A percentile compares a stretch with the other conserved stretches of the same genome.
These are phyloP conservation scores for Mallotus japonicus DNA, from an alignment of 441 rosid species.

Conservation along the genomic window DNA sequence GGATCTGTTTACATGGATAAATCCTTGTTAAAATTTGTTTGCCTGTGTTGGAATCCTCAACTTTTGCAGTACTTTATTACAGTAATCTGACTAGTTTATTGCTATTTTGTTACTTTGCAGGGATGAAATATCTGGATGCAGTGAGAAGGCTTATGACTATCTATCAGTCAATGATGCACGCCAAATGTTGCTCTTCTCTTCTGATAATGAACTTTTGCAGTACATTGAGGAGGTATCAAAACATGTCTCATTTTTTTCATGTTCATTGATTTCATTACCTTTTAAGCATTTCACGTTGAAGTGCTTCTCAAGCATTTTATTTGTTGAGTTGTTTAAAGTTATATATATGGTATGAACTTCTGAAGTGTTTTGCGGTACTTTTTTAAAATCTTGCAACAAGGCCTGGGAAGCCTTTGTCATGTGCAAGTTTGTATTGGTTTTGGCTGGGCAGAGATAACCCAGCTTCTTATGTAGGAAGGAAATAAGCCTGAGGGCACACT, in stretches of 20 bases:
- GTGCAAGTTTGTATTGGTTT: not conserved
- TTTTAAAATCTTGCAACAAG: not conserved
- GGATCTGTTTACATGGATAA: not conserved
- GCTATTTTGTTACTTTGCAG: conserved; percentile 32
- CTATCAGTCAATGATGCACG: conserved; percentile 68
- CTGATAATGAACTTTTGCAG: conserved; percentile 66
- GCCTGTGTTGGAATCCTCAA: not conserved
- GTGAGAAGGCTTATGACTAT: conserved; percentile 94
- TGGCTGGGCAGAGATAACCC: not conserved
- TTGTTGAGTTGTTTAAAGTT: not conserved
- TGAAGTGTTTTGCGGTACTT: not conserved
- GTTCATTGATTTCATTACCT: not conserved
- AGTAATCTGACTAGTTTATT: conserved; percentile 4
- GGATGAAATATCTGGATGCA: conserved; percentile 98
- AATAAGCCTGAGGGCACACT: not conserved
- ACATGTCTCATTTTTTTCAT: not conserved
- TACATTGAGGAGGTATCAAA: conserved; percentile 67
- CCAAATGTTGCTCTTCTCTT: conserved; percentile 72
- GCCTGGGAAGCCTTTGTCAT: not conserved
- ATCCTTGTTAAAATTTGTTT: not conserved
- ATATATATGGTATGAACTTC: not conserved
- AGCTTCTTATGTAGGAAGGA: not conserved
- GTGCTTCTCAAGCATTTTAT: not conserved
- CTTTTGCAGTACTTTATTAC: not conserved
- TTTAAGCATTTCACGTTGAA: not conserved